Base-by-base conservation (phyloP, 179 eudicot genomes). In the Heliamphora pulchella region DNA sequence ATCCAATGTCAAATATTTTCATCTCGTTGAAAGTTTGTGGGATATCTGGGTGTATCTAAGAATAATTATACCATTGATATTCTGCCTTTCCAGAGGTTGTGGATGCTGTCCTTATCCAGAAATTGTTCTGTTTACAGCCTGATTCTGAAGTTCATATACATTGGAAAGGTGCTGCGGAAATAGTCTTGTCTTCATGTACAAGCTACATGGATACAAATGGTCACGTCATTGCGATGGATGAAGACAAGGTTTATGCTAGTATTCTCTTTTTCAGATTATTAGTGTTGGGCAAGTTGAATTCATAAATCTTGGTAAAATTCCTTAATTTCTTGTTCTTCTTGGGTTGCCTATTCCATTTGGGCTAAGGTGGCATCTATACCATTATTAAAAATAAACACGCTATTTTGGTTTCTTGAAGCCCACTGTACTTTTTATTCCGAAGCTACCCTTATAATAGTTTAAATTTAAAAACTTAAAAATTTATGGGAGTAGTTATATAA, bases 121-220 rank as follows among this genome's bases (percentile, higher is more conserved):
- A 55, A 87, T 75, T 74, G 48, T 57, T 14, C 2, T 74, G 9
- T 68, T 18, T 84, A 87, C 87, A 94, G 98, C 59, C 86, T 20
- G 84, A 86, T 81, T 88, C 91, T 66, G 87, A 84, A 80, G 84
- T 90, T 72, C 98, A 80, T 83, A 78, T 94, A 74, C 98, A 94
- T 75, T 94, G 98, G 98, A 94, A 94, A 84, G 98, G 98, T 70
- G 98, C 98, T 84, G 97, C 98, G 75, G 98, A 93, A 85, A 90
- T 94, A 77, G 91, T 94, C 53, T 83, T 94, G 75, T 89, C 90
- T 14, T 89, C 81, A 5, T 94, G 98, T 86, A 84, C 91, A 22
- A 85, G 87, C 57, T 94, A 85, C 82, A 76, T 93, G 72, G 93
- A 91, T 84, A 86, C 78, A 59, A 82, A 90, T 83, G 90, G 80